A percentile compares a stretch with the other conserved stretches of the same genome.
Conservation (phyloP, 345 rosid genomes). For the Gossypium bickii region DNA sequence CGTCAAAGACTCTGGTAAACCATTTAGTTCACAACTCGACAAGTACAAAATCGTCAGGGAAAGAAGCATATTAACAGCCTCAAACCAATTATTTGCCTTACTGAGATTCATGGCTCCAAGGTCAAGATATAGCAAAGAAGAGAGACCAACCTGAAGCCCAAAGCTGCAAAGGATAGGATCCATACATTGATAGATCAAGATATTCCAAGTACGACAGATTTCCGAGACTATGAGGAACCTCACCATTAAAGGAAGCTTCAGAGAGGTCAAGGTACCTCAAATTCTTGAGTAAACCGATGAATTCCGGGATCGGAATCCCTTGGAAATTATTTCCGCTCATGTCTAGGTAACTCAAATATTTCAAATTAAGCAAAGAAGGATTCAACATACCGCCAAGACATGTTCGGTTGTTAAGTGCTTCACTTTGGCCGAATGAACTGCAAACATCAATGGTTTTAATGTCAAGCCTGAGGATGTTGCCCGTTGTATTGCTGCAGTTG, state of each 20-base stretch:
- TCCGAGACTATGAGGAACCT: not conserved
- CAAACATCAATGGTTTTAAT: not conserved
- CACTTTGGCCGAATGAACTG: not conserved
- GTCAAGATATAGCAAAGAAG: not conserved
- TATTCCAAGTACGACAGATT: not conserved
- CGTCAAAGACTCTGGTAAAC: not conserved
- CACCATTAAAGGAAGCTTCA: not conserved
- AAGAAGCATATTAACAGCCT: constrained; percentile 1
- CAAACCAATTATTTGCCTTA: not conserved
- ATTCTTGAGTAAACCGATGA: not conserved
- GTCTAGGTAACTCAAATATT: not conserved
- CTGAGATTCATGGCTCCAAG: not conserved
- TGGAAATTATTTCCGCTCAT: not conserved
- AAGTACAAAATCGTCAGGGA: not conserved
- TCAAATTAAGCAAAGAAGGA: not conserved
- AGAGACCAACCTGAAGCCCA: not conserved
- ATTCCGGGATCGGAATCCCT: not conserved
- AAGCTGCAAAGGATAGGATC: not conserved
- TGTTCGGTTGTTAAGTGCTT: not conserved
- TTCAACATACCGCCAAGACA: not conserved
- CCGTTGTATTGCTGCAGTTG: constrained; percentile 13
- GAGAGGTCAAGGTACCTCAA: constrained; percentile 7
- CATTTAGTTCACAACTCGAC: not conserved
- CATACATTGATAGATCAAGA: not conserved
- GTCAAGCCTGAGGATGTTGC: constrained; percentile 1